These are phyloP conservation scores for Saccharomycopsis olivae DNA, from an alignment of 805 yeast species.

Conservation along the genomic window DNA sequence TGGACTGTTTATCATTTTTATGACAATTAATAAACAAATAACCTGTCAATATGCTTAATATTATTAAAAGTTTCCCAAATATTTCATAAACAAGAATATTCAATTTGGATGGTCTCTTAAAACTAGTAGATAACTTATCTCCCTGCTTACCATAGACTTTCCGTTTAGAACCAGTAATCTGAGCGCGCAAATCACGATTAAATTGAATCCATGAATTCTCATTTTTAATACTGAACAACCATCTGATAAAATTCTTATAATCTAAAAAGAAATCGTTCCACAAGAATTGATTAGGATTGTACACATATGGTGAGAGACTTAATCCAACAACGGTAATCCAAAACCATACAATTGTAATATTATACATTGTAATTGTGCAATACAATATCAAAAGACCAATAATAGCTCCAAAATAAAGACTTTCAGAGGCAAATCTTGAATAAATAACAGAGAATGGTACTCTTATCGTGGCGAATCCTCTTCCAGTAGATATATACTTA, in stretches of 20 bases:
- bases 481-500: conserved; percentile 69
- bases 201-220: conserved; percentile 37
- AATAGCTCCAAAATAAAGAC: conserved; percentile 53
- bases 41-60: conserved; percentile 31
- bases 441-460: conserved; percentile 55
- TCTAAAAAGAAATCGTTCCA: conserved; percentile 56
- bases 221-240: conserved; percentile 39
- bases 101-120: conserved; percentile 38
- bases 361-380: conserved; percentile 56
- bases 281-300: conserved; percentile 56
- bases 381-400: conserved; percentile 43
- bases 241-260: conserved; percentile 35
- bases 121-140: conserved; percentile 32
- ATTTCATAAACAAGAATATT: conserved; percentile 34
- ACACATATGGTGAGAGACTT: conserved; percentile 48
- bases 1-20: conserved; percentile 25
- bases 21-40: conserved; percentile 46
- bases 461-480: conserved; percentile 73
- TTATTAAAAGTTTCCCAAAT: conserved; percentile 28
- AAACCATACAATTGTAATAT: conserved; percentile 41
- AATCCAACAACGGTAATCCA: conserved; percentile 52
- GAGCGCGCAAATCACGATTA: conserved; percentile 40
- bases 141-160: conserved; percentile 29
- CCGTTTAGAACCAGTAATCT: conserved; percentile 46
- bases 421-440: conserved; percentile 57